Base-by-base conservation (phyloP, 2,329 filamentous ascomycete species). In the Sporothrix dimorphospora region DNA sequence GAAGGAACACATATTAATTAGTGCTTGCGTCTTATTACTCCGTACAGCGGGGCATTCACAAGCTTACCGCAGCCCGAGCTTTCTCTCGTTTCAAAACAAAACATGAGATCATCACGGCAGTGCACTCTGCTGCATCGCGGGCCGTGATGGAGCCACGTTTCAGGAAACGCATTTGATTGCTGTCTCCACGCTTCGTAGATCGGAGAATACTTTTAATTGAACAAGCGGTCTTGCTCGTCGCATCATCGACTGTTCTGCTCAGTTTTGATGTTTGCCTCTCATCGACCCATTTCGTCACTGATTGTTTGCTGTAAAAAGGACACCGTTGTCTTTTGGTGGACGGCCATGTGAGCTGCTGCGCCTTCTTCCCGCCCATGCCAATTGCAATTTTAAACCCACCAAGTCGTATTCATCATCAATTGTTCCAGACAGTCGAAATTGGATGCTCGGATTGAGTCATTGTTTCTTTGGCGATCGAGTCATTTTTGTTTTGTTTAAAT, bases 81-180 rank as follows among this genome's bases (percentile, higher is more conserved):
- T 9, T 16, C 5, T 49, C 51, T 51, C 27, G 27, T 53, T 67
- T 67, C 45, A 51, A 51, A 67, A 49, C 65, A 67, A 65, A 47
- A 45, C 40, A 47, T n/a, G 27, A 16, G 65, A 67, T 53, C 63
- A 53, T 24, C 65, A 51, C 65, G 65, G 65, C 45, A 67, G 45
- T 49, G 42, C 42, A 67, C 21, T 27, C 21, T 45, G 65, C 45
- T 51, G 65, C 45, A 67, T 42, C 49, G 30, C 66, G 66, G 34
- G 66, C 66, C 66, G 66, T 45, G 12, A 38, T 57, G 47, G n/a
- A 27, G 51, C 49, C 66, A 69, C 49, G 51, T 69, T 55, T 69
- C 66, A 69, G n/a, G 65, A 40, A 67, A 19, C 49, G 7, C 5
- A 21, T 5, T 40, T 14, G 21, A 42, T 40, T 12, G 6, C 42